phyloP scores from a whole-genome alignment of 176 grass and related monocot genomes.

The Raddia guianensis region DNA sequence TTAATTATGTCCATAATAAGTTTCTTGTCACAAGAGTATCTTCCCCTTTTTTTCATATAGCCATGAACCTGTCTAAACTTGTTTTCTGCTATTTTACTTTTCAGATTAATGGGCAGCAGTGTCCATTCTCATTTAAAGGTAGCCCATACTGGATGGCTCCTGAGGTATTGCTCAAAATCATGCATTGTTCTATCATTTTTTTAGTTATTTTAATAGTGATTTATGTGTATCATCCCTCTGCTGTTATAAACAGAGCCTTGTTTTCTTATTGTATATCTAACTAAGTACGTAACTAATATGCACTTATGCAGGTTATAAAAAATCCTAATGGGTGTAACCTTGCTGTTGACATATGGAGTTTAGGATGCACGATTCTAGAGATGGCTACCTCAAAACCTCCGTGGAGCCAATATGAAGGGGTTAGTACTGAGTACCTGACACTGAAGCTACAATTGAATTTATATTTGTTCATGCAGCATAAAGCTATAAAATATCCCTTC shows the following conservation, averaged over 20 bases:
- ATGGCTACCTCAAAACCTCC: constrained; percentile 99
- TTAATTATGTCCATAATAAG: constrained; percentile 26
- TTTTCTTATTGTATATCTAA: constrained; percentile 27
- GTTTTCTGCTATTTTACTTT: constrained; percentile 41
- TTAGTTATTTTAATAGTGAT: constrained; percentile 6
- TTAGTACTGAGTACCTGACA: constrained; percentile 55
- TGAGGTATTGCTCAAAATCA: constrained; percentile 65
- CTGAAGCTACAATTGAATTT: constrained; percentile 41
- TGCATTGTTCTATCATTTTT: constrained; percentile 11
- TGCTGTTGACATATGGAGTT: constrained; percentile 98
- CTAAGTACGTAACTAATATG: constrained; percentile 20
- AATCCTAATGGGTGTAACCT: constrained; percentile 95
- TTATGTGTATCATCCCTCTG: constrained; percentile 14
- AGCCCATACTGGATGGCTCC: constrained; percentile 99
- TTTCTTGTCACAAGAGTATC: constrained; percentile 29
- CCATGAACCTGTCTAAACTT: constrained; percentile 25
- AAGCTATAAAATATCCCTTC: constrained; percentile 33
- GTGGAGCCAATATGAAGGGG: constrained; percentile 99
- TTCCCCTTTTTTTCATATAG: constrained; percentile 18
- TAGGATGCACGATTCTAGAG: constrained; percentile 97
- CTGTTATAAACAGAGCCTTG: background rate
- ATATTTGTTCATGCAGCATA: constrained; percentile 33
- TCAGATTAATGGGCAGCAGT: constrained; percentile 95
- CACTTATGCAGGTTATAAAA: constrained; percentile 85
- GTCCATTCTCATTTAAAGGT: constrained; percentile 93